Percentiles rank a stretch among this genome's conserved stretches.
Evolutionary conservation across 1,284 basidiomycete genomes (phyloP).

Genomic region (Laetiporus sulphureus): DNA sequence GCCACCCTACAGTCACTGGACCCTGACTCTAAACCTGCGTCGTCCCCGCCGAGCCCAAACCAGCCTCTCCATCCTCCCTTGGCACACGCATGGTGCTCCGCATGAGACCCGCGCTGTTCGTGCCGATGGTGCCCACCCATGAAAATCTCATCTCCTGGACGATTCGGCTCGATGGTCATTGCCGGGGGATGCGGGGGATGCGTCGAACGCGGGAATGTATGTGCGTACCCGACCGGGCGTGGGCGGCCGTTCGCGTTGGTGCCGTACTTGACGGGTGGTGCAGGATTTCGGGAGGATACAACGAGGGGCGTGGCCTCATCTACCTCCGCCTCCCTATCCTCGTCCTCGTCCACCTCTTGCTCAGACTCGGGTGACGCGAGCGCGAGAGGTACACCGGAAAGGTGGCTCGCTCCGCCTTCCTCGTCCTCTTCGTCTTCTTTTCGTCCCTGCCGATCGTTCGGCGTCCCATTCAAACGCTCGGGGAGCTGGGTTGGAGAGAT

Average conservation of each 20-base stretch:
- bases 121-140: conserved; percentile 37
- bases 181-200: too few relatives aligned
- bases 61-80: conserved; percentile 12
- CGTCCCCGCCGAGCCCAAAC: too few relatives aligned
- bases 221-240: conserved; percentile 1
- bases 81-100: conserved; percentile 29
- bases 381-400: conserved; percentile 9
- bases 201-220: conserved; percentile 5
- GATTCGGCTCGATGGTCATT: conserved; percentile 2
- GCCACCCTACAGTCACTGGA: conserved; percentile 5
- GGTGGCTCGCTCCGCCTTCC: conserved; percentile 3
- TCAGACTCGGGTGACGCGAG: conserved; percentile 11
- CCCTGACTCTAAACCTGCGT: conserved; percentile 7
- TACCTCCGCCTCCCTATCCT: not conserved
- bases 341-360: not conserved
- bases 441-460: not conserved
- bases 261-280: not conserved
- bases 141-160: conserved; percentile 18
- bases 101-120: conserved; percentile 31
- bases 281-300: too few relatives aligned
- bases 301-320: conserved; percentile 6
- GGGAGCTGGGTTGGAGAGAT: too few relatives aligned
- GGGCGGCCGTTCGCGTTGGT: not conserved
- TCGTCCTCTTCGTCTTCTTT: not conserved
- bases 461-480: too few relatives aligned